These are phyloP conservation scores for Acephala macrosclerotiorum DNA, from an alignment of 2,329 filamentous ascomycete genomes.

Conservation along the genomic window DNA sequence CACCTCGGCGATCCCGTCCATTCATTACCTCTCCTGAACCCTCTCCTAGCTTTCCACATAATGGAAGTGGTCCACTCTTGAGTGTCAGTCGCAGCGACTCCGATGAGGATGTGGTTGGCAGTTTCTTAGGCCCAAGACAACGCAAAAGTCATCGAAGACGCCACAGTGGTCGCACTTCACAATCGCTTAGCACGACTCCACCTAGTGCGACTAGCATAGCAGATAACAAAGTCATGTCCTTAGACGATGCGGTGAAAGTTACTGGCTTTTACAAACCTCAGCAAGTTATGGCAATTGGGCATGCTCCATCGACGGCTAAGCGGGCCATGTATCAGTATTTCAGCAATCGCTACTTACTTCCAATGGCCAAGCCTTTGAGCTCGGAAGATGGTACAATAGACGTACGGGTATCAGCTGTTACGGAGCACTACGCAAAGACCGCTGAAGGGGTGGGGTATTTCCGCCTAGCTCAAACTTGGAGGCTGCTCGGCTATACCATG, in stretches of 20 bases:
- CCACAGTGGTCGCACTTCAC: slow-evolving; percentile 52
- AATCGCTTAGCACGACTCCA: slow-evolving; percentile 61
- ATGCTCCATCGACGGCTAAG: slow-evolving; percentile 59
- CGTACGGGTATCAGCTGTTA: slow-evolving; percentile 55
- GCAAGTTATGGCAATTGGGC: slow-evolving; percentile 69
- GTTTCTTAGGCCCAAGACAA: slow-evolving; percentile 60
- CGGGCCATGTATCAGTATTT: slow-evolving; percentile 63
- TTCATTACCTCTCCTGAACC: slow-evolving; percentile 39
- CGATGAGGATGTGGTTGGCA: slow-evolving; percentile 68
- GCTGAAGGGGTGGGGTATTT: slow-evolving; percentile 64
- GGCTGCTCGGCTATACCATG: slow-evolving; percentile 64
- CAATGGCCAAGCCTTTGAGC: slow-evolving; percentile 45
- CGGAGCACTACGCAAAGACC: slow-evolving; percentile 64
- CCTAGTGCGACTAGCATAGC: slow-evolving; percentile 48
- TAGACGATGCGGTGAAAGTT: slow-evolving; percentile 65
- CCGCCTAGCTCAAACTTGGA: slow-evolving; percentile 70
- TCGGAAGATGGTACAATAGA: slow-evolving; percentile 27
- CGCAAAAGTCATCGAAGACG: slow-evolving; percentile 51
- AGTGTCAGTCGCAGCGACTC: slow-evolving; percentile 69
- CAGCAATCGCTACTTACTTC: slow-evolving; percentile 62
- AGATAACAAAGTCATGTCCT: slow-evolving; percentile 54
- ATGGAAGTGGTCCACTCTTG: slow-evolving; percentile 56
- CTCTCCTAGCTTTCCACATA: slow-evolving; percentile 45
- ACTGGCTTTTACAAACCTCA: slow-evolving; percentile 65
- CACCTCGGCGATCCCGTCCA: slow-evolving; percentile 52